A percentile compares a stretch with the other conserved stretches of the same genome.
Evolutionary conservation across 352 stramenopile species (phyloP).

Genomic region (Pythium plurisporium): DNA sequence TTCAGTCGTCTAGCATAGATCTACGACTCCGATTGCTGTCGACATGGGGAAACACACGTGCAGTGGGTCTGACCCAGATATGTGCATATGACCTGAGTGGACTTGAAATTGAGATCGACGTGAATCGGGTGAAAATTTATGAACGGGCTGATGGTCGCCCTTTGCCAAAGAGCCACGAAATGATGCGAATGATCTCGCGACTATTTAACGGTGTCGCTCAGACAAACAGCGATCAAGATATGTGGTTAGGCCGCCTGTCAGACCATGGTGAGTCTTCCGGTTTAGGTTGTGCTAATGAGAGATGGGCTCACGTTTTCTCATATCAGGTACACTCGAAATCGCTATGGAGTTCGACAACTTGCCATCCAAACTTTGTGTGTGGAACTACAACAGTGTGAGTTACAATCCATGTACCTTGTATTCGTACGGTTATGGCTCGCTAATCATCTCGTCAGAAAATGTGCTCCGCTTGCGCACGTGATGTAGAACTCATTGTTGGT

Average conservation of each 20-base stretch:
- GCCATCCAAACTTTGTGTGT: conserved; percentile 69
- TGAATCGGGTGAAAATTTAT: conserved; percentile 45
- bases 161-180: conserved; percentile 58
- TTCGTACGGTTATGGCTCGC: neutral
- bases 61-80: conserved; percentile 60
- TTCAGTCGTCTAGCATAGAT: conserved; percentile 21
- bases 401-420: neutral
- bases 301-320: neutral
- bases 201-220: conserved; percentile 59
- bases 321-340: conserved; percentile 47
- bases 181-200: conserved; percentile 48
- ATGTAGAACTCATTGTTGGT: conserved; percentile 62
- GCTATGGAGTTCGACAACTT: conserved; percentile 35
- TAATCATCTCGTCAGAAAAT: conserved; percentile 11
- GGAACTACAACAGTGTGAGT: conserved; percentile 80
- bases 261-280: conserved; percentile 34
- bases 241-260: conserved; percentile 68
- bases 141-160: conserved; percentile 38
- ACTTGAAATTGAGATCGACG: conserved; percentile 44
- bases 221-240: conserved; percentile 65
- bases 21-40: conserved; percentile 66
- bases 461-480: conserved; percentile 46
- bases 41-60: conserved; percentile 57
- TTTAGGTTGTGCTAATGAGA: neutral
- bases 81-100: conserved; percentile 62